Evolutionary conservation across 495 filamentous ascomycete species (phyloP).

Genomic region (Lophium mytilinum): DNA sequence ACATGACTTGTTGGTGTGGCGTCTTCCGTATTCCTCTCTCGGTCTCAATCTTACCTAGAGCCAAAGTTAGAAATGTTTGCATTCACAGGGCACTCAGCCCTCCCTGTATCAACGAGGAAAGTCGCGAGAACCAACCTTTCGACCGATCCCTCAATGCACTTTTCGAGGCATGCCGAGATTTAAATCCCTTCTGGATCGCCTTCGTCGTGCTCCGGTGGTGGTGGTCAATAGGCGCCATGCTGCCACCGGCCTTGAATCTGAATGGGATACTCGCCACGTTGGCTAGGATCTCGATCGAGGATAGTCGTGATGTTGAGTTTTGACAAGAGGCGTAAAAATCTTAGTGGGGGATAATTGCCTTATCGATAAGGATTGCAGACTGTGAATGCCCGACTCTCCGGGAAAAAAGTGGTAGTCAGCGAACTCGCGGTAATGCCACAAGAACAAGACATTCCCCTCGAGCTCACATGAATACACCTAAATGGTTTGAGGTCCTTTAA

Average conservation of each 20-base stretch:
- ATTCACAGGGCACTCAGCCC: not conserved
- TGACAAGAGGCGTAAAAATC: too few relatives aligned
- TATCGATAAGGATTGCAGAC: too few relatives aligned
- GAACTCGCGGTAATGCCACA: too few relatives aligned
- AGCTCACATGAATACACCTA: too few relatives aligned
- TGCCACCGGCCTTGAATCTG: constrained; percentile 77
- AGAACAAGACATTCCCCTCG: too few relatives aligned
- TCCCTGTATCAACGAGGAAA: too few relatives aligned
- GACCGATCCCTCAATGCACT: constrained; percentile 67
- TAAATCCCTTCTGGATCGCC: constrained; percentile 75
- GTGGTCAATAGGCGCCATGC: constrained; percentile 50
- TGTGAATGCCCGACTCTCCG: too few relatives aligned
- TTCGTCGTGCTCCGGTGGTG: constrained; percentile 94
- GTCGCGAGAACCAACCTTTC: constrained; percentile 58
- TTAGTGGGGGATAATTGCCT: too few relatives aligned
- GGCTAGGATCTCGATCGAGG: not conserved
- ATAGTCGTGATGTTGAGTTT: too few relatives aligned
- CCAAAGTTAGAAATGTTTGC: not conserved
- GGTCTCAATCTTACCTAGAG: constrained; percentile 53
- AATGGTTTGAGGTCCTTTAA: too few relatives aligned
- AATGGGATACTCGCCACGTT: constrained; percentile 65
- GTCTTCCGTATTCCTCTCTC: constrained; percentile 66
- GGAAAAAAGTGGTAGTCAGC: too few relatives aligned
- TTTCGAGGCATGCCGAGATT: constrained; percentile 83
- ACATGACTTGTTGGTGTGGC: constrained; percentile 92